Evolutionary conservation across 805 yeast genomes (phyloP).

Genomic region (Nakazawaea populi): DNA sequence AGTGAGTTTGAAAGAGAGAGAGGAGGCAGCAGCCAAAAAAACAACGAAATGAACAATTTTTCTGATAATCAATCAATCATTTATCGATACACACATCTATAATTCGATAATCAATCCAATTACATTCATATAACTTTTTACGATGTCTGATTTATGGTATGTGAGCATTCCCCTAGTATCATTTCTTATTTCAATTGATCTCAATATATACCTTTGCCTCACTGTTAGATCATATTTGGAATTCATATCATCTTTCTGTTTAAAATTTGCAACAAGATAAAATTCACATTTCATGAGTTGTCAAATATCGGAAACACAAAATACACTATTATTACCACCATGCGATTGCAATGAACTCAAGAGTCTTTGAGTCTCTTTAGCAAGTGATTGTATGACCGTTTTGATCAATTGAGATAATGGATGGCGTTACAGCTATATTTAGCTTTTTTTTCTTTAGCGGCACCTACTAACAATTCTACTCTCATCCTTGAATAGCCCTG

Average conservation of each 20-base stretch:
- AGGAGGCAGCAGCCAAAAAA: not conserved
- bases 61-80: not conserved
- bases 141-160: slow-evolving; percentile 16
- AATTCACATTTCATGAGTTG: no score
- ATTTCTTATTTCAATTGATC: not conserved
- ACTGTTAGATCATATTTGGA: no score
- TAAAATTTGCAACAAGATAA: no score
- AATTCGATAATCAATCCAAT: not conserved
- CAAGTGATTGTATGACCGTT: not conserved
- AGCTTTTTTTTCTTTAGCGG: not conserved
- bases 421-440: not conserved
- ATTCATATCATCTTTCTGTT: no score
- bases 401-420: not conserved
- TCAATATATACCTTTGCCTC: no score
- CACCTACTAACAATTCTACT: not conserved
- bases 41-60: not conserved
- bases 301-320: no score
- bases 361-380: no score
- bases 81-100: not conserved
- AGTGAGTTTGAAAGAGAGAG: no score
- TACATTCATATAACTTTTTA: not conserved
- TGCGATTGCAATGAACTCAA: no score
- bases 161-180: not conserved
- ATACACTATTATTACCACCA: no score
- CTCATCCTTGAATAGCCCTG: slow-evolving; percentile 42